Base-by-base conservation (phyloP, 306 rosid species). In the Sindora glabra region DNA sequence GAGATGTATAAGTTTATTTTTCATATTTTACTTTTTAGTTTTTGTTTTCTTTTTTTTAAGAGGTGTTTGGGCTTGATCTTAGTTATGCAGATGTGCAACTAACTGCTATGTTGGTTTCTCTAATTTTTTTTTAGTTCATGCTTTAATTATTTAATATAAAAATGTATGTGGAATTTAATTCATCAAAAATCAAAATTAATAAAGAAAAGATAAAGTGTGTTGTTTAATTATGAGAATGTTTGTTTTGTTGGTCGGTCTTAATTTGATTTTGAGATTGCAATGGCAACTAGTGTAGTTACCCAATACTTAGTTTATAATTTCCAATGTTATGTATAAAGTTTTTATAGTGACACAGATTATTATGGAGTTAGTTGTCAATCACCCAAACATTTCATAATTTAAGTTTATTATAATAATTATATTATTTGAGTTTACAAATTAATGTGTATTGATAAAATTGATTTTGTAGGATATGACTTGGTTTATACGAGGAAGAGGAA, bases 61-160 rank as follows among this genome's bases (percentile, higher is more conserved):
- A 30, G 71, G 67, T 69, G 65, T 77, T 65, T 70, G 68, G 58
- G 67, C 51, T 69, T 73, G 66, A 42, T 70, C 53, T 60, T 73
- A 63, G 59, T 40, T 73, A 69, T 69, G 77, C 47, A 74, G 68
- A 55, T 78, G 71, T 71, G 75, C 67, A 61, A 74, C 88, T 74
- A 76, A 81, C 76, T 73, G 15, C 17, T 64, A 40, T 52, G 81
- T 51, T 68, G 62, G 76, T 67, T 59, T 65, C 39, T 58, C 56
- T 58, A 56, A 45, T 68, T 40, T 74, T 29, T 29, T 1, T 34
- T n/a, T 25, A 22, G 1, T 5, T 33, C 39, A 50, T 40, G 8
- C 39, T 63, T 41, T 52, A 13, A n/a, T 51, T 68, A 19, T 72
- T 42, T 52, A 26, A 44, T 26, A 8, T 54, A 6, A 71, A 46